Percentiles rank a stretch among this genome's conserved stretches.
These are phyloP conservation scores for Papiliotrema flavescens DNA, from an alignment of 1,284 basidiomycete genomes.

Conservation along the genomic window DNA sequence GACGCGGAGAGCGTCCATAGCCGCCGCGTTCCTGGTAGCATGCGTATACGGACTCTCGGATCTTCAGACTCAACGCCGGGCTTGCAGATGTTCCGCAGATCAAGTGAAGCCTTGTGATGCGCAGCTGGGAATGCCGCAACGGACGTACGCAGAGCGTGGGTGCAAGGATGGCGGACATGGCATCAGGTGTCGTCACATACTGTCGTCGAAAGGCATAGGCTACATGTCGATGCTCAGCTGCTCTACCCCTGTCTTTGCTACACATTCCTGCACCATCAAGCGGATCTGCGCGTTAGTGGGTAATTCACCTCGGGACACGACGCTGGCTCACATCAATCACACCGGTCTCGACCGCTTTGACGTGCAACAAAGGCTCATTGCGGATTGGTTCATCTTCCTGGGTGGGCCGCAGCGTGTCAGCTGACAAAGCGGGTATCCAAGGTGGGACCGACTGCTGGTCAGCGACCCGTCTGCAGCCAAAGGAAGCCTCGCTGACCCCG, in stretches of 20 bases:
- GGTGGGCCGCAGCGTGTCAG: conserved; percentile 27
- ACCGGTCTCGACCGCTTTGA: conserved; percentile 73
- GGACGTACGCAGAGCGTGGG: too few species aligned
- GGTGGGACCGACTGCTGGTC: conserved; percentile 57
- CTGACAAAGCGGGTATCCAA: conserved; percentile 44
- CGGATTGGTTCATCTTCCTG: conserved; percentile 12
- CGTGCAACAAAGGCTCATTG: conserved; percentile 56
- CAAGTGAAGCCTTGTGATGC: too few species aligned
- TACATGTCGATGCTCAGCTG: too few species aligned
- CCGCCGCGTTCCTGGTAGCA: too few species aligned
- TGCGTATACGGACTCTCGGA: too few species aligned
- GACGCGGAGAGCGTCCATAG: too few species aligned
- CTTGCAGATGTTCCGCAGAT: too few species aligned
- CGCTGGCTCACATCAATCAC: conserved; percentile 66
- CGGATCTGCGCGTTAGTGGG: conserved; percentile 27
- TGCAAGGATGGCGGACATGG: too few species aligned
- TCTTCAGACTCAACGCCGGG: too few species aligned
- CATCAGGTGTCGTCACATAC: too few species aligned
- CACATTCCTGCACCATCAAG: conserved; percentile 44
- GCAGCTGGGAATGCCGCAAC: too few species aligned
- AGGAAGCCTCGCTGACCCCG: conserved; percentile 46
- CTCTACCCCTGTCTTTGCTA: conserved; percentile 36
- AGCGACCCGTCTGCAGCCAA: neutral
- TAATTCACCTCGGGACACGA: neutral
- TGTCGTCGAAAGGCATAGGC: too few species aligned